Percentiles rank a stretch among this genome's conserved stretches.
These are phyloP conservation scores for Exidia glandulosa DNA, from an alignment of 768 basidiomycete species.

Conservation along the genomic window DNA sequence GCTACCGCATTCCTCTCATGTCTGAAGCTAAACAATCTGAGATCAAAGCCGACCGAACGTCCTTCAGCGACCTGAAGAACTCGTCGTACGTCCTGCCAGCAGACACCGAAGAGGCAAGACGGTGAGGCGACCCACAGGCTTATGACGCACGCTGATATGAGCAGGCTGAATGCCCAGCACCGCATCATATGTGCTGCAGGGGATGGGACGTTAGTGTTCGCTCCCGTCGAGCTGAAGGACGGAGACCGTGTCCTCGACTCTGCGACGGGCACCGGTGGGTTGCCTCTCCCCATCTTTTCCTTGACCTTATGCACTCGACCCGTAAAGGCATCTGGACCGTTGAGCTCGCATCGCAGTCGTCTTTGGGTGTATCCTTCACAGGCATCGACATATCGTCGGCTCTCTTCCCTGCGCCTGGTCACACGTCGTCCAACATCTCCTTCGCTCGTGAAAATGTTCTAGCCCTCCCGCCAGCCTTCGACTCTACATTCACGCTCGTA, in stretches of 20 bases:
- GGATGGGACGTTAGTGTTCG: not conserved
- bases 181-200: not conserved
- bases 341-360: not conserved
- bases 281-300: no score
- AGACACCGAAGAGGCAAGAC: not conserved
- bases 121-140: not conserved
- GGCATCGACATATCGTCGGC: not conserved
- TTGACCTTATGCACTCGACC: no score
- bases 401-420: not conserved
- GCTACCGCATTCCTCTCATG: no score
- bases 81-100: not conserved
- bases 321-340: not conserved
- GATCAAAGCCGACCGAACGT: not conserved
- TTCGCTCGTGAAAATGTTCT: not conserved
- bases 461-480: slow-evolving; percentile 2
- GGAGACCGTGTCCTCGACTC: not conserved
- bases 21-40: no score
- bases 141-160: not conserved
- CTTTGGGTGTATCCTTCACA: not conserved
- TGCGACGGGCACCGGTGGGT: no score
- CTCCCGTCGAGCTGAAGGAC: not conserved
- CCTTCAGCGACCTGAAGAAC: not conserved
- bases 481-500: slow-evolving; percentile 2
- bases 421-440: not conserved
- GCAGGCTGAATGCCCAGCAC: not conserved